Base-by-base conservation (phyloP, 371 early-diverging fungal species). In the Blastocladiella emersonii region DNA sequence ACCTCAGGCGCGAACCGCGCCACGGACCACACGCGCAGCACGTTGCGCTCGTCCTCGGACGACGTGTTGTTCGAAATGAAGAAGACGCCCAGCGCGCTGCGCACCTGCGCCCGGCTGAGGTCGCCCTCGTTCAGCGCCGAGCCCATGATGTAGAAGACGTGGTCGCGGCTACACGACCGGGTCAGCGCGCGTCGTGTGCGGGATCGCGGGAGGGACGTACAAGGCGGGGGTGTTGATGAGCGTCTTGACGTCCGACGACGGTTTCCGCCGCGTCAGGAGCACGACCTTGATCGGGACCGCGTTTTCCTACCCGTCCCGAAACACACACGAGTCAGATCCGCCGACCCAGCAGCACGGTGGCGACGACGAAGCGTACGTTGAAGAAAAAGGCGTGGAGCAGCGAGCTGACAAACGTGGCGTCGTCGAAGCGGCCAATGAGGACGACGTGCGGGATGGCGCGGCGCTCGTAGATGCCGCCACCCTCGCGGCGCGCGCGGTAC, bases 371-470 rank as follows among this genome's bases (percentile, higher is more conserved):
- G 53, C 67, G 67, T 72, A 83, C 85, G 63, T 76, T 77, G 62
- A 79, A 74, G 25, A 86, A 74, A 53, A 87, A 79, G 3, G 78
- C 80, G 39, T 77, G 76, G 53, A 89, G 37, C 49, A 85, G 76
- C 34, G 86, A 85, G 3, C 70, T 72, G 8, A 86, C 76, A 41
- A 77, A 76, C 13, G 75, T 71, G 0, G 71, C 71, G 41, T 68
- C 70, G 53, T 83, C 79, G n/a, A 83, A 75, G 10, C 86, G 83
- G 8, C 84, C 75, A 12, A 87, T 74, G 62, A 89, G 74, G 56
- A 86, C 81, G 67, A 82, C 78, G 1, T 80, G 79, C 36, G 70
- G 70, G 10, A 71, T 68, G 27, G 79, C 76, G 34, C 77, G 72
- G 8, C 70, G 66, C 19, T 77, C 75, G 6, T 61, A 59, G 63